Evolutionary conservation across 2,329 filamentous ascomycete genomes (phyloP), one percentile per base, ranked within the genome.

Genomic region (Helminthosporium solani): DNA sequence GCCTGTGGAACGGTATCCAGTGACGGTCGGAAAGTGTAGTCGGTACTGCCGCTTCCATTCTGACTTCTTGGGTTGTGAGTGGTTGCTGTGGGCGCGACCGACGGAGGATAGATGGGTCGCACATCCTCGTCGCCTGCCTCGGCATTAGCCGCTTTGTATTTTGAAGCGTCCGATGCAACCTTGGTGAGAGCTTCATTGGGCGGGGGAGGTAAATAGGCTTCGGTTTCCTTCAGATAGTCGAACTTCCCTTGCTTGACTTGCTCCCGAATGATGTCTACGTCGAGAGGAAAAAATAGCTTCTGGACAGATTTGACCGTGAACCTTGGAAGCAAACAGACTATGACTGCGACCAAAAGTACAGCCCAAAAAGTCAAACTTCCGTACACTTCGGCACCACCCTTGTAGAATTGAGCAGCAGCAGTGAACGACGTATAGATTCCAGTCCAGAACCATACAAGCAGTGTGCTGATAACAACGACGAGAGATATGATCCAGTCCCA

Each of bases 401-500:
- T 78, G 74, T 92, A 96, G 71, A 97, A 88, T 30, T 79, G 71
- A 60, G 74, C 78, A 37, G 81, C 80, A 1, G 70, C 70, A 18
- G 74, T 74, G 61, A 82, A 82, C 2, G 80, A 78, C 0, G 85
- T 84, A 73, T 95, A 99, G 30, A 95, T 80, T 23, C 90, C 94
- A 5, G 94, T 96, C 90, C 94, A 97, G 75, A 95, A 87, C 78
- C 90, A 99, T 64, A 97, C 83, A 60, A 96, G 82, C 23, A 97
- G 69, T 52, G 87, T 87, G 72, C 90, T 96, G 69, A 97, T 80
- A 19, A 73, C 73, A 41, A 95, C 86, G 52, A 96, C 86, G 48
- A 96, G 75, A 18, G 91, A 72, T 73, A 95, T 95, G 61, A 99
- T 78, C 92, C 92, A 99, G 70, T 99, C 94, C 94, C 94, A 99